Evolutionary conservation across 139 green algal genomes (phyloP).

Genomic region (Marvania coccoides): DNA sequence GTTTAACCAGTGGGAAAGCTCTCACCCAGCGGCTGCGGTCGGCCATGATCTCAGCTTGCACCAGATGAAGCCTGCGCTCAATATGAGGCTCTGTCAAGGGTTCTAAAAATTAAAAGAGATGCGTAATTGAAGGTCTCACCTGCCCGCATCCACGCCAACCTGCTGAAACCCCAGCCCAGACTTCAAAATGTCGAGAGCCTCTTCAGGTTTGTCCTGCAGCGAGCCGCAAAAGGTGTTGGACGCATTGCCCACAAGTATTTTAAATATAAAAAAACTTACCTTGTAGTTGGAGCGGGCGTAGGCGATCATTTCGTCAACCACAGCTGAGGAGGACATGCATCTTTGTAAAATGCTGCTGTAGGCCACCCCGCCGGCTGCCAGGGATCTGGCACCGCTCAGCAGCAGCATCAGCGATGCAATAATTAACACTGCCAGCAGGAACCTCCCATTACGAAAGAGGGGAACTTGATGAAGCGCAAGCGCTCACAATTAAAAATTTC

Average conservation of each 20-base stretch:
- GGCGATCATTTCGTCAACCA: constrained; percentile 41
- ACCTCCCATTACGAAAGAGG: too few species aligned
- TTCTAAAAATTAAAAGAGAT: background rate
- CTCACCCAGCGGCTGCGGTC: constrained; percentile 40
- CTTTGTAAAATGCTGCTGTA: background rate
- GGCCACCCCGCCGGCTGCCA: too few species aligned
- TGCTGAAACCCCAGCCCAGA: constrained; percentile 30
- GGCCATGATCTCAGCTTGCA: constrained; percentile 24
- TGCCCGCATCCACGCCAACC: background rate
- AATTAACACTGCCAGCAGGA: too few species aligned
- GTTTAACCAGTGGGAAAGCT: too few species aligned
- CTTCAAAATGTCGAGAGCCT: constrained; percentile 43
- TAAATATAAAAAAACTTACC: constrained; percentile 8
- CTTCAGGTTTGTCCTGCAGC: constrained; percentile 30
- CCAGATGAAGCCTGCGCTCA: constrained; percentile 21
- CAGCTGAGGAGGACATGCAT: background rate
- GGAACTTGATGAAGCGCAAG: too few species aligned
- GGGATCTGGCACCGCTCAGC: background rate
- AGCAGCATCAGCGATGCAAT: background rate
- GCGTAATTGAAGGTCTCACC: background rate
- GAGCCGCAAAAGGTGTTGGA: background rate
- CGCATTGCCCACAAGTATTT: background rate
- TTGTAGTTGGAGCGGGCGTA: constrained; percentile 36
- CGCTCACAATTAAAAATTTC: too few species aligned
- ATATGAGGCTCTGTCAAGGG: too few species aligned